Percentiles rank a stretch among this genome's conserved stretches.
Evolutionary conservation across 2,329 filamentous ascomycete species (phyloP).

Genomic region (Biscogniauxia marginata): DNA sequence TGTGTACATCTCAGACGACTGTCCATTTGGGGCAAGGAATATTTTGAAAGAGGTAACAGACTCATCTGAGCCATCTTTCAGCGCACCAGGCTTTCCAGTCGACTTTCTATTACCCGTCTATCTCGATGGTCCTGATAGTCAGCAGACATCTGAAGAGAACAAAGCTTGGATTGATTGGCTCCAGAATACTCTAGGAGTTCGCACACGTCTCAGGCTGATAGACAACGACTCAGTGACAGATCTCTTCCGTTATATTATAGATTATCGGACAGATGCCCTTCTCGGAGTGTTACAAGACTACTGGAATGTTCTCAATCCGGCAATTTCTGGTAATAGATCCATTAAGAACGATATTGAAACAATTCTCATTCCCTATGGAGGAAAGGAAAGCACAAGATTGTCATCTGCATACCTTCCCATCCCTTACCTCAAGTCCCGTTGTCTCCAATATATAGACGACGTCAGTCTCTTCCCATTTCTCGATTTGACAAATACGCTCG

Average conservation of each 20-base stretch:
- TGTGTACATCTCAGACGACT: too few species aligned
- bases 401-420: not conserved
- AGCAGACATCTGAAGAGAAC: too few species aligned
- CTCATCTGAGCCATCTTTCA: too few species aligned
- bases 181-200: too few species aligned
- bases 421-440: not conserved
- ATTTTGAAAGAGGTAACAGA: too few species aligned
- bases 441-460: not conserved
- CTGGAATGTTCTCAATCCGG: not conserved
- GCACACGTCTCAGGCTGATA: too few species aligned
- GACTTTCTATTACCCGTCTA: too few species aligned
- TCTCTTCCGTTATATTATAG: not conserved
- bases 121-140: too few species aligned
- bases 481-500: not conserved
- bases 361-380: not conserved
- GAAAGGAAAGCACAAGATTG: not conserved
- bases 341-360: not conserved
- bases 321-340: not conserved
- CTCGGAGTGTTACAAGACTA: not conserved
- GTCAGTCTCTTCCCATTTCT: constrained; percentile 1
- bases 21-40: too few species aligned
- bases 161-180: too few species aligned
- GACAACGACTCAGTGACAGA: too few species aligned
- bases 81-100: too few species aligned
- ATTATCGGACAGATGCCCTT: not conserved